Base-by-base conservation (phyloP, 2,329 filamentous ascomycete genomes). In the Taxawa tesnikishii region DNA sequence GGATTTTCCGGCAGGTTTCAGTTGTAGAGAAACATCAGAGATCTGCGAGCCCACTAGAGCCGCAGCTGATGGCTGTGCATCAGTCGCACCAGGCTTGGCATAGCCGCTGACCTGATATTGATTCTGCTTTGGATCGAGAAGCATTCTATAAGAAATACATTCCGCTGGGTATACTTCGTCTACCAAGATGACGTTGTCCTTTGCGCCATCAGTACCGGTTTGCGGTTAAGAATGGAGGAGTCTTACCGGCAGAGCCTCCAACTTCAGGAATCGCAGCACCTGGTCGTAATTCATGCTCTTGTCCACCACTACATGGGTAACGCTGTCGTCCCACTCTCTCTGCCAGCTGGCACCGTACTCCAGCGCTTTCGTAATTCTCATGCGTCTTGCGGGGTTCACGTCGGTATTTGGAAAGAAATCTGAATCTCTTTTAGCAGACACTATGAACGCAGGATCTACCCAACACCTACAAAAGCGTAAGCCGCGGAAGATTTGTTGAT, bases 271-370 rank as follows among this genome's bases (percentile, higher is more conserved):
- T 8, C 56, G 60, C 33, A 76, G 51, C 5, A 93, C 61, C 35
- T 85, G 71, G 4, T 64, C 55, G 47, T 75, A 87, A 1, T 59
- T 60, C 30, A 90, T 57, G 1, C 57, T 57, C 41, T 74, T 78
- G 48, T 94, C 87, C 2, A 84, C 77, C 37, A 96, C 67, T 29
- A 93, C 60, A 56, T 94, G 83, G 1, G 80, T 92, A 11, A 90
- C 70, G 14, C 49, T 25, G 1, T 52, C 45, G 17, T 54, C 53
- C 48, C 77, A 71, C 1, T 64, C 56, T 31, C 66, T 67, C 16
- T 73, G 69, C 76, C 85, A 90, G 1, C 52, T 59, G 1, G 79
- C 88, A 26, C 88, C 88, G 50, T 76, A 76, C 45, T 84, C 75
- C 31, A 73, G 68, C 0, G 81, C 77, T 51, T 79, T 85, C 17